These are phyloP conservation scores for Suillus occidentalis DNA, from an alignment of 768 basidiomycete species.

Conservation along the genomic window DNA sequence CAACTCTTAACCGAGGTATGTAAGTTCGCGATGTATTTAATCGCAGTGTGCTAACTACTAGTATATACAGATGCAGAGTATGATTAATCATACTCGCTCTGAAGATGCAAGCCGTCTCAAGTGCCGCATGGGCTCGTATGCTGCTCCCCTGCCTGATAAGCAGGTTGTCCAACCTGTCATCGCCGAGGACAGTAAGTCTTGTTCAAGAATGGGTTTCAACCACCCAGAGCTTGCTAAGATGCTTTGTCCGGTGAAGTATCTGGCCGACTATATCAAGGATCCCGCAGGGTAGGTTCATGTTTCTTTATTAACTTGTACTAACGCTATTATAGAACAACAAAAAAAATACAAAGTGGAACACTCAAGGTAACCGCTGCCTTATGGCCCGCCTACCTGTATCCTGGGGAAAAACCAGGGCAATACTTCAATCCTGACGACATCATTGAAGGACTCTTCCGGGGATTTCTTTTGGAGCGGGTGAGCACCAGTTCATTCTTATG, in stretches of 20 bases:
- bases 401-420: no score
- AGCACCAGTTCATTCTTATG: neutral
- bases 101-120: neutral
- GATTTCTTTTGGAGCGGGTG: no score
- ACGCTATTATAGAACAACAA: neutral
- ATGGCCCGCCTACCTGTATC: no score
- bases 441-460: no score
- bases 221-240: slow-evolving; percentile 2
- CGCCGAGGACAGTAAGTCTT: neutral
- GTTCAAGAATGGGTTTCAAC: slow-evolving; percentile 6
- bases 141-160: neutral
- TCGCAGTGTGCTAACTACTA: neutral
- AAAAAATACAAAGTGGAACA: neutral
- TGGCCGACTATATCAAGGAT: neutral
- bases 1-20: neutral
- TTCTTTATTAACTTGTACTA: neutral
- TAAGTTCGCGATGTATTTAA: neutral
- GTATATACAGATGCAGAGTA: neutral
- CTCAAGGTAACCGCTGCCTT: no score
- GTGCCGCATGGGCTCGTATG: neutral
- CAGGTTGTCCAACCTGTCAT: neutral
- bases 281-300: neutral
- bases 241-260: slow-evolving; percentile 5
- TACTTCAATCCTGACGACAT: no score
- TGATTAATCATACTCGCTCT: neutral